phyloP scores from a whole-genome alignment of 2,329 filamentous ascomycete species.

The Diplodia mutila region DNA sequence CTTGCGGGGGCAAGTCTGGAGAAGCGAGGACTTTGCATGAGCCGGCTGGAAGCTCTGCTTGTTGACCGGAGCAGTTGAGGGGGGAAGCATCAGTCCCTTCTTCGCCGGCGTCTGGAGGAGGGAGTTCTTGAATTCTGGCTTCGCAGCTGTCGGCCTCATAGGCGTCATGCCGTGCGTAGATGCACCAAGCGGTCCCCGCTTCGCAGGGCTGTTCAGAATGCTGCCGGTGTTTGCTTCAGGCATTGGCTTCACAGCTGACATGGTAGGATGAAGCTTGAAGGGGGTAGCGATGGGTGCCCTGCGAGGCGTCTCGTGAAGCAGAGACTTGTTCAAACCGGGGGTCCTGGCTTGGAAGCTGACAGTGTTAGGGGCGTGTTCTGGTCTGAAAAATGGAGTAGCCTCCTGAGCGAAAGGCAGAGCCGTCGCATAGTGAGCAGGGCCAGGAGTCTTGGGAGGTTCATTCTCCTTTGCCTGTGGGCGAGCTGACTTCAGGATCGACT shows the following conservation, averaged over 20 bases:
- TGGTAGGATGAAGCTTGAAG: conserved; percentile 21
- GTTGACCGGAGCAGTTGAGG: conserved; percentile 24
- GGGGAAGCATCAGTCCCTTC: conserved; percentile 26
- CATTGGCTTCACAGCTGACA: conserved; percentile 22
- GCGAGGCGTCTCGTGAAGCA: conserved; percentile 25
- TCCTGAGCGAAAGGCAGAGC: conserved; percentile 16
- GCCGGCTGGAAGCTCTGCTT: neutral
- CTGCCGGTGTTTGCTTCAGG: neutral
- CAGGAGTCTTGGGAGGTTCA: conserved; percentile 7
- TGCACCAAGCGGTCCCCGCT: conserved; percentile 6
- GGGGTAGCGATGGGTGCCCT: conserved; percentile 24
- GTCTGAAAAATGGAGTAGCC: conserved; percentile 23
- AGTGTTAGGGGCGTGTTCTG: neutral
- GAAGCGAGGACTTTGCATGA: conserved; percentile 18
- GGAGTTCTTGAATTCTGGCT: conserved; percentile 4
- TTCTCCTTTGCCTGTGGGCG: conserved; percentile 11
- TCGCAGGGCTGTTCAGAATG: conserved; percentile 22
- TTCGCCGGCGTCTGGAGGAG: conserved; percentile 25
- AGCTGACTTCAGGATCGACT: neutral
- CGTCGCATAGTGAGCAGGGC: neutral
- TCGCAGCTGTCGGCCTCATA: conserved; percentile 13
- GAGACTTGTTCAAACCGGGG: conserved; percentile 18
- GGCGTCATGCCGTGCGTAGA: conserved; percentile 12
- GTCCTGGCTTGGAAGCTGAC: conserved; percentile 19
- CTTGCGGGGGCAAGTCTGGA: conserved; percentile 26